Evolutionary conservation across 352 stramenopile species (phyloP).

Genomic region (Paralagenidium karlingii): DNA sequence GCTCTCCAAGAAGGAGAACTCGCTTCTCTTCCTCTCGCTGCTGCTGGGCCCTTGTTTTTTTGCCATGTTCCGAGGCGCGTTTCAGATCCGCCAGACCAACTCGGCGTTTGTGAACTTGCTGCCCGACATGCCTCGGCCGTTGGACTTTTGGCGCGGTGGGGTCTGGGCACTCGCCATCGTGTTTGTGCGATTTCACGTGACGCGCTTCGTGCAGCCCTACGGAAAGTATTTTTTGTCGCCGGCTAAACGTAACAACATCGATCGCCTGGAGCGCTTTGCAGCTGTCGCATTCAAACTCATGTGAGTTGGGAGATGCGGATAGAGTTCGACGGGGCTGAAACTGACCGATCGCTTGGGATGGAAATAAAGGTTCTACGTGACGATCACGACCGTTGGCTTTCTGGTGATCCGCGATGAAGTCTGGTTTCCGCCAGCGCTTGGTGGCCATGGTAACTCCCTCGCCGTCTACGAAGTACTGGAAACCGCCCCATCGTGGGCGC

Average conservation of each 20-base stretch:
- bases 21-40: slow-evolving; percentile 14
- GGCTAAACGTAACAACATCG: slow-evolving; percentile 9
- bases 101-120: slow-evolving; percentile 13
- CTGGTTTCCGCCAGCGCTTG: slow-evolving; percentile 30
- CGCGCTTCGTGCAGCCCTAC: slow-evolving; percentile 12
- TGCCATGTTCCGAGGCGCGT: slow-evolving; percentile 17
- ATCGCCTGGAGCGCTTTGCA: slow-evolving; percentile 20
- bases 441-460: slow-evolving; percentile 17
- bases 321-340: slow-evolving; percentile 10
- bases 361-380: slow-evolving; percentile 13
- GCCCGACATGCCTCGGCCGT: slow-evolving; percentile 14
- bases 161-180: slow-evolving; percentile 15
- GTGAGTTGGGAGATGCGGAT: slow-evolving; percentile 4
- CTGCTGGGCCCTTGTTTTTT: slow-evolving; percentile 15
- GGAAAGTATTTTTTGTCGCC: slow-evolving; percentile 13
- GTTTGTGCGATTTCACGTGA: slow-evolving; percentile 12
- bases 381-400: slow-evolving; percentile 19
- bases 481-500: slow-evolving; percentile 11
- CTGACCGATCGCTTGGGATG: slow-evolving; percentile 3
- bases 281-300: slow-evolving; percentile 24
- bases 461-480: slow-evolving; percentile 16
- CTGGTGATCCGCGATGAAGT: slow-evolving; percentile 30
- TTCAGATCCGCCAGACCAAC: slow-evolving; percentile 16
- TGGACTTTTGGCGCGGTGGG: slow-evolving; percentile 12
- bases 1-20: slow-evolving; percentile 19